Base-by-base conservation (phyloP, 2,329 filamentous ascomycete species). In the Sporothrix brunneoviolacea region DNA sequence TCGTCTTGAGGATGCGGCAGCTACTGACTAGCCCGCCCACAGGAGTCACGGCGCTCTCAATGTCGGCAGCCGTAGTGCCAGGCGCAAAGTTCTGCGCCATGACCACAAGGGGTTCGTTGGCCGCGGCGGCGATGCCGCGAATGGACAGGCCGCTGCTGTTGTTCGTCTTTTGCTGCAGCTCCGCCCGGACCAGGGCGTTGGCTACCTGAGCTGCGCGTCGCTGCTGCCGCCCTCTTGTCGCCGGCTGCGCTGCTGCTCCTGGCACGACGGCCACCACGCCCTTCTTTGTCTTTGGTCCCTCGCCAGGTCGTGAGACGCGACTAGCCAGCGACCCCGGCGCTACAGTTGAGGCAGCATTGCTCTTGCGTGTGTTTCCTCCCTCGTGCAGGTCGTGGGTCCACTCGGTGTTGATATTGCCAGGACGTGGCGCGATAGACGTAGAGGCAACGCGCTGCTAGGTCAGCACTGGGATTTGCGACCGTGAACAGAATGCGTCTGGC, bases 61-160 rank as follows among this genome's bases (percentile, higher is more conserved):
- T 88, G 61, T 93, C 88, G 27, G 84, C 86, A 2, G 84, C 84
- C 7, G 88, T 90, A 1, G 88, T 93, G 33, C 88, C 88, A 2
- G 80, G 80, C 12, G 87, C 88, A 63, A 93, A 89, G 71, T 93
- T 93, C 66, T 87, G 84, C 3, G 84, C 86, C 63, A 88, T 77
- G 21, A 93, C 78, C 16, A 79, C 77, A 59, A 79, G 88, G 1
- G 86, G 86, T 48, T 57, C 55, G 49, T 44, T 40, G 43, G 22
- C 32, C 6, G 39, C 51, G 0, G 86, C 84, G 1, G 83, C 83
- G 8, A 84, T 70, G n/a, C 88, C 88, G 48, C 81, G 75, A 57
- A 93, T 91, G 32, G 76, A 82, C 40, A 91, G 76, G 18, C 83
- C 82, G 8, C 18, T 15, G 19, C 6, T 10, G 24, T 10, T 10